phyloP scores from a whole-genome alignment of 495 filamentous ascomycete genomes.

The Sordaria brevicollis region DNA sequence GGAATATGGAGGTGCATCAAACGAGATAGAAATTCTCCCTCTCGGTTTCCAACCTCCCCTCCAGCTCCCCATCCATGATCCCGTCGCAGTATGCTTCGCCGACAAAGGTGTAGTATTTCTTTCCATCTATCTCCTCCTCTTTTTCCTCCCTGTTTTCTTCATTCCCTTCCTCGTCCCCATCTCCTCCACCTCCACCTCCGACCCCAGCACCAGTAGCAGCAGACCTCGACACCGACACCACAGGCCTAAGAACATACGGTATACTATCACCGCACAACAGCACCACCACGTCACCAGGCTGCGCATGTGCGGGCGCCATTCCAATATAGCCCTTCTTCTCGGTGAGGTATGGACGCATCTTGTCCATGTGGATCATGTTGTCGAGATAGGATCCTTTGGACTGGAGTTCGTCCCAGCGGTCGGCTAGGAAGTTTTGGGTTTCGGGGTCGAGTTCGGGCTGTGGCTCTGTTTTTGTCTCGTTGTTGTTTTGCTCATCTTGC shows the following conservation, averaged over 20 bases:
- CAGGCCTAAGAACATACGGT: constrained; percentile 7
- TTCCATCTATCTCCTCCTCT: background rate
- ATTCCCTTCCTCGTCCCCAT: no score
- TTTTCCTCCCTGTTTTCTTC: background rate
- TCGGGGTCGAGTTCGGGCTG: background rate
- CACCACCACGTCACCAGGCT: constrained; percentile 3
- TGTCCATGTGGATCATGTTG: background rate
- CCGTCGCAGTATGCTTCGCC: constrained; percentile 12
- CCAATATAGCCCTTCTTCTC: constrained; percentile 4
- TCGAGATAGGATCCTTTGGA: background rate
- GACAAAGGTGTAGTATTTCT: background rate
- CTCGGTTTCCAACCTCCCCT: background rate
- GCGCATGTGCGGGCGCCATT: constrained; percentile 3
- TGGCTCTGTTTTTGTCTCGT: background rate
- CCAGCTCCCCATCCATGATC: constrained; percentile 10
- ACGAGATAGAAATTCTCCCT: background rate
- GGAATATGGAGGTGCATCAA: no score
- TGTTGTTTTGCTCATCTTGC: background rate
- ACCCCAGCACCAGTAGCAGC: no score
- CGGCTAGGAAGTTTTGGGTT: background rate
- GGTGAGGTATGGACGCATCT: constrained; percentile 5
- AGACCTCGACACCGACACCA: no score
- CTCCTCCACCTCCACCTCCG: no score
- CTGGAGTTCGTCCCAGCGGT: background rate
- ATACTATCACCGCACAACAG: constrained; percentile 5